Percentiles rank a stretch among this genome's conserved stretches.
phyloP scores from a whole-genome alignment of 108 stramenopile genomes.

The Conticribra guillardii region DNA sequence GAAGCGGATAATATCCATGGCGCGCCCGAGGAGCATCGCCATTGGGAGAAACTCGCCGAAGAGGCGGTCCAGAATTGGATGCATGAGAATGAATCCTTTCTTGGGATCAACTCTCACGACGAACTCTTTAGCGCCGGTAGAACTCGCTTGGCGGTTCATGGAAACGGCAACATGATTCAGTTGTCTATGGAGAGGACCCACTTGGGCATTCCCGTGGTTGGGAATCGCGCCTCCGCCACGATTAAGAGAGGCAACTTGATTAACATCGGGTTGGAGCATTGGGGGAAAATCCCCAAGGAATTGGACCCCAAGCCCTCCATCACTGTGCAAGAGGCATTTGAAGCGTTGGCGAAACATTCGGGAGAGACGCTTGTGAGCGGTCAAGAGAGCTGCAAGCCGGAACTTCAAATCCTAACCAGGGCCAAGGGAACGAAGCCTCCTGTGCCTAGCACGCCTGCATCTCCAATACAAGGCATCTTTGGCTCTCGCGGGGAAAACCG shows the following conservation, averaged over 20 bases:
- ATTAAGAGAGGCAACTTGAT: conserved; percentile 20
- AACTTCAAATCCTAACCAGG: conserved; percentile 4
- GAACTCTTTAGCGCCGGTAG: conserved; percentile 9
- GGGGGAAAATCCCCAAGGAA: not conserved
- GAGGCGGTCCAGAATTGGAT: conserved; percentile 8
- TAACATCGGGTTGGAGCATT: conserved; percentile 12
- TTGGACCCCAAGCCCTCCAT: not conserved
- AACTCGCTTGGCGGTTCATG: conserved; percentile 5
- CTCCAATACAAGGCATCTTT: not conserved
- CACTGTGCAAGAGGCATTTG: not conserved
- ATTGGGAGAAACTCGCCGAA: not conserved
- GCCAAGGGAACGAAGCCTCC: not conserved
- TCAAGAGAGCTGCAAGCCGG: not conserved
- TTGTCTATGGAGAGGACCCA: conserved; percentile 2
- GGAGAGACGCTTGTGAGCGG: not conserved
- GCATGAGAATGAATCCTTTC: not conserved
- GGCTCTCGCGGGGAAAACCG: not conserved
- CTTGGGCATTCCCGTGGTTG: conserved; percentile 2
- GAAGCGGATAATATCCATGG: not conserved
- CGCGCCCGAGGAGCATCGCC: not conserved
- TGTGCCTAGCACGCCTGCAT: not conserved
- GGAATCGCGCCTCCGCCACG: conserved; percentile 3
- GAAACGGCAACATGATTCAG: conserved; percentile 14
- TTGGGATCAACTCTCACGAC: not conserved
- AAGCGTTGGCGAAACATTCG: not conserved